Conservation (phyloP, 1,139 yeast species). For the Debaryomyces subglobosus region DNA sequence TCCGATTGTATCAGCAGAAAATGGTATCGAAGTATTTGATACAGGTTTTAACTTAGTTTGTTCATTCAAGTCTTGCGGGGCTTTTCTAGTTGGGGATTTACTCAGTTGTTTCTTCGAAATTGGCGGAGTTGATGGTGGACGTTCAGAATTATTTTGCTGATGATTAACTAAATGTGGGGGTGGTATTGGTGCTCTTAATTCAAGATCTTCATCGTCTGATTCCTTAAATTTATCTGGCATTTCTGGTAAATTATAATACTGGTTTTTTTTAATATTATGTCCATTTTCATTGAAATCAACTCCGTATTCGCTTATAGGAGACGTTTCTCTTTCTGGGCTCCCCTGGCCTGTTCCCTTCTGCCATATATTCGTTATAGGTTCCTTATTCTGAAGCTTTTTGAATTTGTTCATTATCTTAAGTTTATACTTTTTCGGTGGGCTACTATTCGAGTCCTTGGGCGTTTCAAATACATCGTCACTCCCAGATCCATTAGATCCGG, state of each 20-base stretch:
- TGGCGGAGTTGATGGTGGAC: slow-evolving; percentile 16
- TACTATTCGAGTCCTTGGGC: slow-evolving; percentile 17
- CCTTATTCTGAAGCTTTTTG: slow-evolving; percentile 40
- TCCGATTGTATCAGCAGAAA: slow-evolving; percentile 50
- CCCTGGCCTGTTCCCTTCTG: slow-evolving; percentile 4
- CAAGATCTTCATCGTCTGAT: slow-evolving; percentile 17
- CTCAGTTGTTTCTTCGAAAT: slow-evolving; percentile 9
- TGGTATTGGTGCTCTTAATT: slow-evolving; percentile 20
- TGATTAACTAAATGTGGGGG: slow-evolving; percentile 18
- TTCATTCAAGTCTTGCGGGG: slow-evolving; percentile 20
- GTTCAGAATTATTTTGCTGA: slow-evolving; percentile 8
- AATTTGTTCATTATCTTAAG: slow-evolving; percentile 32
- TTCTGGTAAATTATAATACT: slow-evolving; percentile 7
- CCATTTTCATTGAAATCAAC: slow-evolving; percentile 24
- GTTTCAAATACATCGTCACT: slow-evolving; percentile 15
- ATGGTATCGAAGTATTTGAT: slow-evolving; percentile 36
- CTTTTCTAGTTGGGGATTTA: slow-evolving; percentile 24
- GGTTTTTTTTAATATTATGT: slow-evolving; percentile 15
- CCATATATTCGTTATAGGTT: slow-evolving; percentile 36
- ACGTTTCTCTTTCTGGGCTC: slow-evolving; percentile 13
- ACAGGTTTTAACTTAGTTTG: slow-evolving; percentile 8
- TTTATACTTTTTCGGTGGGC: slow-evolving; percentile 22
- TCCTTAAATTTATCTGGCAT: slow-evolving; percentile 7
- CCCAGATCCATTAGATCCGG: slow-evolving; percentile 20
- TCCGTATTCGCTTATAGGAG: slow-evolving; percentile 25